phyloP scores from a whole-genome alignment of 805 yeast species.

The Hanseniaspora valbyensis region DNA sequence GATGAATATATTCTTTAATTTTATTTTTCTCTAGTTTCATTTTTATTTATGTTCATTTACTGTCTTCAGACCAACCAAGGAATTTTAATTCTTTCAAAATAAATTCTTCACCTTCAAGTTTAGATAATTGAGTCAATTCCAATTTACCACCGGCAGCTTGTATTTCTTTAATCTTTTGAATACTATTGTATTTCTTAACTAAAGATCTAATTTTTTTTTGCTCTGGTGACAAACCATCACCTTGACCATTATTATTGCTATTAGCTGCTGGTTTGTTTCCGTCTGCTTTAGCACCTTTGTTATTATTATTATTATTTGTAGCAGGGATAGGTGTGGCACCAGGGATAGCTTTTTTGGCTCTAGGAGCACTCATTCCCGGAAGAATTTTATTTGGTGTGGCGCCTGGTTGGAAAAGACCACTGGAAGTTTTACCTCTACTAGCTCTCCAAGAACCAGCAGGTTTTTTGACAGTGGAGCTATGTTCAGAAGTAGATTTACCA shows the following conservation, averaged over 20 bases:
- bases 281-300: conserved; percentile 66
- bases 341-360: conserved; percentile 19
- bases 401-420: conserved; percentile 89
- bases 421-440: conserved; percentile 34
- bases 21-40: too few relatives aligned
- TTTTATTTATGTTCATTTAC: background rate
- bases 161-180: conserved; percentile 76
- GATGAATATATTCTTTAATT: too few relatives aligned
- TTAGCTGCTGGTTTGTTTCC: conserved; percentile 33
- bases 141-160: conserved; percentile 72
- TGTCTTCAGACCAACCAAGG: conserved; percentile 55
- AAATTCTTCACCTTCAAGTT: conserved; percentile 75
- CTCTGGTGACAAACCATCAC: conserved; percentile 45
- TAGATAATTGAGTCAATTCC: conserved; percentile 86
- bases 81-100: conserved; percentile 62
- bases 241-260: conserved; percentile 16
- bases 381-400: conserved; percentile 35
- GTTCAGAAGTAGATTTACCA: conserved; percentile 10
- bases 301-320: too few relatives aligned
- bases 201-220: conserved; percentile 87
- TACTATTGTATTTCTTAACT: conserved; percentile 90
- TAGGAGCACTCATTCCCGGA: conserved; percentile 38
- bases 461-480: conserved; percentile 7
- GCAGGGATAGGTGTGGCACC: too few relatives aligned
- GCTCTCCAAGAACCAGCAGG: conserved; percentile 16